Evolutionary conservation across 495 filamentous ascomycete genomes (phyloP), one percentile per base, ranked within the genome.

Genomic region (Talaromyces trachyspermus): DNA sequence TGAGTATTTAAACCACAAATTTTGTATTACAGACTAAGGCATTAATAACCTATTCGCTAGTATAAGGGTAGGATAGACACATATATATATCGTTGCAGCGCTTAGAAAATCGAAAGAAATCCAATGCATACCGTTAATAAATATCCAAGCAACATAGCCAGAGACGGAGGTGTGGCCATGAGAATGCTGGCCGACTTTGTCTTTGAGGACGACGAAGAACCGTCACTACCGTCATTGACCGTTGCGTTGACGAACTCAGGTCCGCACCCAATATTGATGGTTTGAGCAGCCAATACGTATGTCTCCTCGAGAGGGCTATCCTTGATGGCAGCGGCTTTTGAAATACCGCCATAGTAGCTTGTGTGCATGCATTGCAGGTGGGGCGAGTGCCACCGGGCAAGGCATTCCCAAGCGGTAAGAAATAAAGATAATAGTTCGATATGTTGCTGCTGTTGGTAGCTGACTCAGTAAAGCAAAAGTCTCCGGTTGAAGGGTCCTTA

Each of bases 381-480:
- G 88, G 86, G 14, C 71, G 64, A 15, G 78, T 72, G 3, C 72
- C 75, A 3, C 70, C 71, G 0, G 84, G 80, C 2, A 96, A 64
- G 3, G 64, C 49, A n/a, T 74, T 76, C 22, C 91, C 91, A 30
- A 95, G 71, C 4, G 92, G 85, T 1, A 97, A 68, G 54, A 82
- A 88, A 68, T 96, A 98, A 14, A 90, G 68, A 50, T 89, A 86
- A 27, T 80, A 73, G 59, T 87, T 82, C 20, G 76, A 74, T 0
- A 82, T 69, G 20, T 78, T 83, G 8, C 78, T 72, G 14, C 56
- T 54, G 60, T 95, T 95, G 8, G 83, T 89, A 49, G 88, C 78
- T 19, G 89, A 88, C 55, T 88, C 84, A 48, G 88, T 87, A 59
- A 89, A 96, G 65, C 83, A 78, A 49, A 72, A 78, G 41, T 70